Conservation (phyloP, 345 rosid species). For the Acer negundo region DNA sequence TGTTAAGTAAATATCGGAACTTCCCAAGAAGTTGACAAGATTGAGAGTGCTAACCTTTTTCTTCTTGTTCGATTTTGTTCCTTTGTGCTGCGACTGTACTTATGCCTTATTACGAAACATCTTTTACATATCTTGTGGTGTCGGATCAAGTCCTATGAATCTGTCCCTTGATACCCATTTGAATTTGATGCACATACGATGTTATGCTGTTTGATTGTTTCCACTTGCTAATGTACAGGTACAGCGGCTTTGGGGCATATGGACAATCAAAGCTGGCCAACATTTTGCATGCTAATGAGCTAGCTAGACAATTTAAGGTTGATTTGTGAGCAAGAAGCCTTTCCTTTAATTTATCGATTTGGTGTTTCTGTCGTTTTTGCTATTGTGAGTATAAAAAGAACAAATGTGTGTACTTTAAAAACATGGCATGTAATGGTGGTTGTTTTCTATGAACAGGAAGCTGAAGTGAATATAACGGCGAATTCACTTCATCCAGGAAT, state of each 20-base stretch:
- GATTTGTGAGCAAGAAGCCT: not conserved
- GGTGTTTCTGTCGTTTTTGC: not conserved
- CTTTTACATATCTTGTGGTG: not conserved
- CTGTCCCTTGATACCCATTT: not conserved
- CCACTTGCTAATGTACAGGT: slow-evolving; percentile 37
- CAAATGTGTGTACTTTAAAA: too few relatives aligned
- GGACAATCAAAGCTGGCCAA: slow-evolving; percentile 85
- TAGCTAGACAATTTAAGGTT: slow-evolving; percentile 71
- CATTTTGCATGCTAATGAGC: slow-evolving; percentile 78
- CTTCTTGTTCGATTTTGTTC: too few relatives aligned
- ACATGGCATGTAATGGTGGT: not conserved
- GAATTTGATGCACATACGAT: not conserved
- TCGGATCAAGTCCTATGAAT: slow-evolving; percentile 7
- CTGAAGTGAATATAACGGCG: too few relatives aligned
- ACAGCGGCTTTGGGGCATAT: slow-evolving; percentile 46
- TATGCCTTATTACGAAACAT: too few relatives aligned
- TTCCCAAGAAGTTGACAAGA: too few relatives aligned
- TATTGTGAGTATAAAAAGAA: too few relatives aligned
- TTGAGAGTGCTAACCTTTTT: too few relatives aligned
- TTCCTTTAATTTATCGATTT: not conserved
- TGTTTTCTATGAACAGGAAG: too few relatives aligned
- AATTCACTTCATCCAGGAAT: too few relatives aligned
- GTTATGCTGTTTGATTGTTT: not conserved
- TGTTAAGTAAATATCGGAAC: too few relatives aligned
- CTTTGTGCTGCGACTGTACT: too few relatives aligned